Evolutionary conservation across 345 rosid genomes (phyloP).

Genomic region (rapeseed (Brassica napus)): DNA sequence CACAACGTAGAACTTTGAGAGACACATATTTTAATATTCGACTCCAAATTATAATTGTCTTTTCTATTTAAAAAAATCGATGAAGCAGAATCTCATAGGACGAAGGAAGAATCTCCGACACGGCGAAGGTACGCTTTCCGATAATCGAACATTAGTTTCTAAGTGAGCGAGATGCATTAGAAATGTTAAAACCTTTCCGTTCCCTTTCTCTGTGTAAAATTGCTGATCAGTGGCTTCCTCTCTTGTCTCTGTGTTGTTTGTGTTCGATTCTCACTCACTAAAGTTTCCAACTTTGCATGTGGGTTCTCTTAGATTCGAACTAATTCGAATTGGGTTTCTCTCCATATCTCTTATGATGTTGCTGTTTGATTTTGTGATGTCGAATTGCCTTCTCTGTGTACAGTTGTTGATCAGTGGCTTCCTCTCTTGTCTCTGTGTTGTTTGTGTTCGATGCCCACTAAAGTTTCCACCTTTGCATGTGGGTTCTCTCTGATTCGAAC

Average conservation of each 20-base stretch:
- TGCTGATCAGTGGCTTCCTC: too few relatives aligned
- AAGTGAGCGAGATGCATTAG: neutral
- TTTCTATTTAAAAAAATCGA: constrained; percentile 25
- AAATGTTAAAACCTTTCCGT: neutral
- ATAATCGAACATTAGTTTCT: neutral
- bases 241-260: neutral
- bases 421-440: neutral
- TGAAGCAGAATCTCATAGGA: constrained; percentile 15
- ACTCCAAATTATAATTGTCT: neutral
- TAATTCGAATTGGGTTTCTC: neutral
- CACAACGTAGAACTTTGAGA: neutral
- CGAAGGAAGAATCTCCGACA: constrained; percentile 34
- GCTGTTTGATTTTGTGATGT: too few relatives aligned
- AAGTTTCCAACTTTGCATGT: constrained; percentile 11
- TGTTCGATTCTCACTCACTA: neutral
- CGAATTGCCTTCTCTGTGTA: too few relatives aligned
- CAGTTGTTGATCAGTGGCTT: neutral
- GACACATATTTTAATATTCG: neutral
- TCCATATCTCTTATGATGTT: too few relatives aligned
- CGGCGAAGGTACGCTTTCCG: constrained; percentile 15
- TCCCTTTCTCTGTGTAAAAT: neutral
- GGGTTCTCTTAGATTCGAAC: neutral
- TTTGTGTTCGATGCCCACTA: neutral
- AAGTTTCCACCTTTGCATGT: constrained; percentile 13
- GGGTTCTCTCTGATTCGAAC: neutral